Conservation (phyloP, 2,329 filamentous ascomycete genomes). For the Cordyceps militaris region DNA sequence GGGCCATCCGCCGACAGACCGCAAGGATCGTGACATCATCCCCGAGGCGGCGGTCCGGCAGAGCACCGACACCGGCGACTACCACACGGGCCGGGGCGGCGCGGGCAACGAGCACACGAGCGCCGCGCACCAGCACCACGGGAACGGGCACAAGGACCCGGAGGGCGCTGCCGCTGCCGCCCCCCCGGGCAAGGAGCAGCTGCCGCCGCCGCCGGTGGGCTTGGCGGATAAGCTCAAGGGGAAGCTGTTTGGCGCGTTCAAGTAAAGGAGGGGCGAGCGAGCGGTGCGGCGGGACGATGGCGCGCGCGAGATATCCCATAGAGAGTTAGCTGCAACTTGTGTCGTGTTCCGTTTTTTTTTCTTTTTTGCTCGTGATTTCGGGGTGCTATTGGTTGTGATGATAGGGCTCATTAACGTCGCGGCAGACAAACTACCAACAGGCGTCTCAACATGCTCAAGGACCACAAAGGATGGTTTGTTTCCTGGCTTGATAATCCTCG, state of each 20-base stretch:
- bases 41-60: conserved; percentile 45
- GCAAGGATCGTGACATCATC: conserved; percentile 45
- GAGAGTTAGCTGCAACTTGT: neutral
- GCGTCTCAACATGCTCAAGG: too few relatives aligned
- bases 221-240: conserved; percentile 52
- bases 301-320: neutral
- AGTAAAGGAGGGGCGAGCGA: conserved; percentile 24
- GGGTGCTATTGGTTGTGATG: too few relatives aligned
- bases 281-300: neutral
- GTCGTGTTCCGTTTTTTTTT: neutral
- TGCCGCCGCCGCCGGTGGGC: conserved; percentile 28
- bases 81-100: conserved; percentile 54
- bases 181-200: neutral
- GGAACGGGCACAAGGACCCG: conserved; percentile 19
- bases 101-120: conserved; percentile 47
- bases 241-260: conserved; percentile 45
- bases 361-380: neutral
- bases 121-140: conserved; percentile 1
- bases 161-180: conserved; percentile 13
- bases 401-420: too few relatives aligned
- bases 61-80: conserved; percentile 41
- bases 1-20: conserved; percentile 30
- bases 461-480: too few relatives aligned
- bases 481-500: too few relatives aligned
- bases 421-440: too few relatives aligned